phyloP scores from a whole-genome alignment of 1,139 yeast species.

The Blastobotrys niveus region DNA sequence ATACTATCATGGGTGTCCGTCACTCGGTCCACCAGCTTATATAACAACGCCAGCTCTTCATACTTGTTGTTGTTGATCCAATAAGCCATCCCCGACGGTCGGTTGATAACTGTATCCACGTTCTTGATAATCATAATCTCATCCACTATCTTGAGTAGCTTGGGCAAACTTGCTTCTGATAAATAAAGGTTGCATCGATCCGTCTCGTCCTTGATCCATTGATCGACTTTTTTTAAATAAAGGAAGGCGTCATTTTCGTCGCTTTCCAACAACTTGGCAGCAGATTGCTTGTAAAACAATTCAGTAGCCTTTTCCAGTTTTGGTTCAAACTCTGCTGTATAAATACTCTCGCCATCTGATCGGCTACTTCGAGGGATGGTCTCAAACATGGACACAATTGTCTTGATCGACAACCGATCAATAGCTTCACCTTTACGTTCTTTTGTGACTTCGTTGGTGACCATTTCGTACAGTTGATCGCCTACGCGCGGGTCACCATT shows the following conservation, averaged over 20 bases:
- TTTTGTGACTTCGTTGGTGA: conserved; percentile 53
- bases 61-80: conserved; percentile 46
- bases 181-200: conserved; percentile 50
- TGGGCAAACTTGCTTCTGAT: conserved; percentile 45
- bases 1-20: conserved; percentile 50
- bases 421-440: conserved; percentile 59
- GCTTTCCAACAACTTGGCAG: conserved; percentile 39
- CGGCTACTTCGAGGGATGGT: conserved; percentile 42
- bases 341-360: conserved; percentile 43
- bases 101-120: conserved; percentile 47
- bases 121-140: conserved; percentile 57
- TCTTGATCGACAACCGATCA: conserved; percentile 55
- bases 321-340: conserved; percentile 63
- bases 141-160: conserved; percentile 52
- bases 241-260: conserved; percentile 44
- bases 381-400: conserved; percentile 68
- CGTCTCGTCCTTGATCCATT: conserved; percentile 54
- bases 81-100: conserved; percentile 48
- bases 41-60: conserved; percentile 43
- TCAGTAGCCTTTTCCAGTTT: conserved; percentile 51
- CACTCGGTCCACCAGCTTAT: conserved; percentile 47
- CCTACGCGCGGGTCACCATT: conserved; percentile 49
- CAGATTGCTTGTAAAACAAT: conserved; percentile 47
- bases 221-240: conserved; percentile 51
- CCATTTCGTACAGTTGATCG: conserved; percentile 41